Evolutionary conservation across 1,284 basidiomycete genomes (phyloP), one percentile per base, ranked within the genome.

Genomic region (Puccinia hordei): DNA sequence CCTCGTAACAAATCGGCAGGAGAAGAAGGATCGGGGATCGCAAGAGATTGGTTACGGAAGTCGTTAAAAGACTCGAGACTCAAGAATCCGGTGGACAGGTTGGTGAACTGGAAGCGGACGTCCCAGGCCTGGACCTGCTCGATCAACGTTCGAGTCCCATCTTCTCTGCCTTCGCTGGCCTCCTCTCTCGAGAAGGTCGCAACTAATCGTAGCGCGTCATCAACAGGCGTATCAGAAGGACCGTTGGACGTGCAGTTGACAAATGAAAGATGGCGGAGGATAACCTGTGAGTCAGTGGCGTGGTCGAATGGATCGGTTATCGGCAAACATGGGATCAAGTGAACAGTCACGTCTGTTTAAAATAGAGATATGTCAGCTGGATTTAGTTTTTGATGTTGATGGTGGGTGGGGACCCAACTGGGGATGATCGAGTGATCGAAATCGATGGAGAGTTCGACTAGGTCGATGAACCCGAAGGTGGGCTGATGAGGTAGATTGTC

Each of bases 71-170:
- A 61, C 27, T 74, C 73, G 8, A 74, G 44, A 2, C 73, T 53
- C 19, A 74, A 22, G 35, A 74, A 74, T 24, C 73, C 73, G 24
- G 55, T 63, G 8, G 73, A 74, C 22, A 74, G 24, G 17, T 27
- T 46, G 5, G 73, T 15, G 44, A n/a, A 35, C 38, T 46, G 17
- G 33, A 59, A 74, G 22, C 57, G 55, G 6, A 46, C 57, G 44
- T 74, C 57, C 73, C 73, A 74, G 17, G 53, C 35, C 30, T 74
- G 53, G 35, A 74, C 15, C 41, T 61, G 53, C n/a, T 57, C 73
- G 3, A 46, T 8, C 22, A 8, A 8, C 17, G 46, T 17, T 46
- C 8, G 24, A 10, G 44, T 38, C 12, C 44, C 44, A 12, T n/a
- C 19, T 69, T 49, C 41, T 1, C 30, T 17, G 13, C 13, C n/a